Percentiles rank a stretch among this genome's conserved stretches.
Conservation (phyloP, 345 rosid species). For the Linum tenue region DNA sequence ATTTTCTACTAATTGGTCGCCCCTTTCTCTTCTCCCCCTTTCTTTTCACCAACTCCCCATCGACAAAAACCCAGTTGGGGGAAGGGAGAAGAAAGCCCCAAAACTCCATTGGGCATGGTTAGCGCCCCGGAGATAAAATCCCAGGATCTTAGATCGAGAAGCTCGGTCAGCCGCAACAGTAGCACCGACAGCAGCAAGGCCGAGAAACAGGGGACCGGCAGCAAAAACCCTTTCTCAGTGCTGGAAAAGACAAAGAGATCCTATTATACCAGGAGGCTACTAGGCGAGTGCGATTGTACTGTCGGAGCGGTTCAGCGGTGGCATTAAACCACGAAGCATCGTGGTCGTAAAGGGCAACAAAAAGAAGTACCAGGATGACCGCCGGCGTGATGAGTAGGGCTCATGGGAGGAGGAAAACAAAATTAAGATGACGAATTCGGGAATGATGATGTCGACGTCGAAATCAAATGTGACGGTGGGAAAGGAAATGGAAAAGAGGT, state of each 20-base stretch:
- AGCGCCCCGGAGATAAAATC: slow-evolving; percentile 72
- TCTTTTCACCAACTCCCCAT: too few species aligned
- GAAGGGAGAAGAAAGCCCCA: too few species aligned
- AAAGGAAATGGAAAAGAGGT: slow-evolving; percentile 25
- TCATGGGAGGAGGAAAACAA: background rate
- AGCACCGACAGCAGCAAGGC: slow-evolving; percentile 39
- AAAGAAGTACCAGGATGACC: too few species aligned
- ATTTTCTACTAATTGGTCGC: too few species aligned
- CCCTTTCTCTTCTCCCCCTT: too few species aligned
- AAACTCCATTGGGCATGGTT: slow-evolving; percentile 36
- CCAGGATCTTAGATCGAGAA: slow-evolving; percentile 36
- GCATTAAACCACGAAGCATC: slow-evolving; percentile 15
- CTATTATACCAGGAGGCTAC: slow-evolving; percentile 25
- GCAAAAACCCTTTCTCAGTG: background rate
- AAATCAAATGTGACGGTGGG: slow-evolving; percentile 9
- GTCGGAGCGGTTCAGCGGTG: slow-evolving; percentile 37
- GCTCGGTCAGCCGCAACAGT: slow-evolving; percentile 19
- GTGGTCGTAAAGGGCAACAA: slow-evolving; percentile 17
- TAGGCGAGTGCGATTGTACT: slow-evolving; percentile 60
- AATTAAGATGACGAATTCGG: slow-evolving; percentile 8
- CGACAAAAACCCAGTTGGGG: too few species aligned
- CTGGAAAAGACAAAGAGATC: slow-evolving; percentile 11
- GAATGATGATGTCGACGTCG: slow-evolving; percentile 24
- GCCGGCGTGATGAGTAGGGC: background rate
- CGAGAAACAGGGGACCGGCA: slow-evolving; percentile 9